Conservation (phyloP, 2,329 filamentous ascomycete species). For the Rachicladosporium sp. region DNA sequence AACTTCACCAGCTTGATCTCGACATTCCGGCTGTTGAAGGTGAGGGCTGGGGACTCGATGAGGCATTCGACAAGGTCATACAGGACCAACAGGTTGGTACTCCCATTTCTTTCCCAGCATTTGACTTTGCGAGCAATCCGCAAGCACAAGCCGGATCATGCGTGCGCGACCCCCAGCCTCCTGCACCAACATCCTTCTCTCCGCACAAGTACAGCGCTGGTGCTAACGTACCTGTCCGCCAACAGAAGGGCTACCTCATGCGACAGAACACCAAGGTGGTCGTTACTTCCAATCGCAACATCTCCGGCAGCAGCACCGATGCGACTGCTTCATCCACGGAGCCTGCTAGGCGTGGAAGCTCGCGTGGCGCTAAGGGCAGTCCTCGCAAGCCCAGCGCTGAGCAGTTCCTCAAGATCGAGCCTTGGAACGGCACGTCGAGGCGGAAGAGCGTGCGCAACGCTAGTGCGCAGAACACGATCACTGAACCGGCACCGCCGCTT, state of each 20-base stretch:
- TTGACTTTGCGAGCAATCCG: too few relatives aligned
- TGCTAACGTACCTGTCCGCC: constrained; percentile 37
- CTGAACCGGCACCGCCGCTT: constrained; percentile 64
- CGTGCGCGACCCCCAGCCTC: too few relatives aligned
- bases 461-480: constrained; percentile 29
- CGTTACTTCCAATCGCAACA: constrained; percentile 61
- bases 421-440: constrained; percentile 77
- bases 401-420: constrained; percentile 91
- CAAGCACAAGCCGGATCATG: too few relatives aligned
- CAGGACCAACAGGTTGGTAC: constrained; percentile 80
- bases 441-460: constrained; percentile 50
- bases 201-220: constrained; percentile 3
- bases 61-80: constrained; percentile 90
- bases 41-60: constrained; percentile 60
- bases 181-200: constrained; percentile 19
- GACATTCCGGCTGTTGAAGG: constrained; percentile 65
- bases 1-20: constrained; percentile 29
- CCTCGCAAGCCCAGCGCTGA: constrained; percentile 65
- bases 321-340: too few relatives aligned
- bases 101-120: too few relatives aligned
- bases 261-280: constrained; percentile 96
- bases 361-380: constrained; percentile 50
- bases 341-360: neutral
- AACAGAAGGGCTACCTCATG: constrained; percentile 97
- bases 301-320: constrained; percentile 26